Evolutionary conservation across 2,329 filamentous ascomycete genomes (phyloP), one percentile per base, ranked within the genome.

Genomic region (Blumeria graminis): DNA sequence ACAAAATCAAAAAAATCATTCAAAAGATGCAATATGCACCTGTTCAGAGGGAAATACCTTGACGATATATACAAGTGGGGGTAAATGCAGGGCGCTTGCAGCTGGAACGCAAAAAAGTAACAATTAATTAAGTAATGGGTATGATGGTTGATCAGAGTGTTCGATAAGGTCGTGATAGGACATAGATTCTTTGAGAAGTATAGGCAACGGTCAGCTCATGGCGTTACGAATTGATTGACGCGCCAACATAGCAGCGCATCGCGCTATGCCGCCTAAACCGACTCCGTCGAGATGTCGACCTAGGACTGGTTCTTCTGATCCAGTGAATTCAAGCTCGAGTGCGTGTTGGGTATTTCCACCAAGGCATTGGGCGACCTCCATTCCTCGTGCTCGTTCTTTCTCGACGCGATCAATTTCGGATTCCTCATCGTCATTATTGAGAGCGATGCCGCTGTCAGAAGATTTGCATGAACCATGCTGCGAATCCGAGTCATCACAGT

Each of bases 231-330:
- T 28, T 28, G 22, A 28, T 28, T 28, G 22, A 28, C 22, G 22
- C 4, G 22, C 50, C 3, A 52, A 16, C 14, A 52, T 16, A 4
- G 14, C 50, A n/a, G 50, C 50, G 36, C 50, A 52, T 36, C 50
- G 50, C 11, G 28, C 54, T 32, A 69, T 64, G 9, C 67, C 68
- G 41, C 60, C 60, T 16, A 68, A 60, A 9, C 68, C 68, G 7
- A 66, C 61, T 0, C 68, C 68, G 55, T 69, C 68, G 8, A 61
- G 64, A 57, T 70, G 68, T 45, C 64, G 62, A 5, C 68, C 68
- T 38, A 71, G 56, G 3, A 66, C 67, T 7, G 50, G 50, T 55
- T 69, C 61, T 1, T 54, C 41, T 6, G 61, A 60, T 3, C 58
- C 61, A 14, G 59, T 61, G 34, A 64, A 64, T 55, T 63, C 60